Evolutionary conservation across 768 basidiomycete species (phyloP).

Genomic region (Nidularia pulvinata): DNA sequence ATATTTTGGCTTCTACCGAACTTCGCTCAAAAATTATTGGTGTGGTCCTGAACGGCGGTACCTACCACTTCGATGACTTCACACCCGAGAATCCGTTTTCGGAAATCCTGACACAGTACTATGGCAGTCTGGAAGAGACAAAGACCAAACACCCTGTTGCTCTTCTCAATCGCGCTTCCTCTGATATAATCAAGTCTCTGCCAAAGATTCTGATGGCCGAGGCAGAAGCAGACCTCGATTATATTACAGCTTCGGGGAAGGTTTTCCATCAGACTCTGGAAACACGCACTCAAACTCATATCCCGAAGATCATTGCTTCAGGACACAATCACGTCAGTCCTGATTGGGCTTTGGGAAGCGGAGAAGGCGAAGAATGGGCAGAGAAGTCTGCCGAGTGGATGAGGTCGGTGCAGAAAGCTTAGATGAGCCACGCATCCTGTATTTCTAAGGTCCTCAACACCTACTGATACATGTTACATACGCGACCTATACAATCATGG

Average conservation of each 20-base stretch:
- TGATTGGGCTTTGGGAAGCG: slow-evolving; percentile 45
- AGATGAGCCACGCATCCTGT: no score
- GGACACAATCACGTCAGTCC: slow-evolving; percentile 69
- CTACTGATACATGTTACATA: no score
- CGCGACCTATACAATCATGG: no score
- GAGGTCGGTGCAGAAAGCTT: no score
- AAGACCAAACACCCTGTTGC: slow-evolving; percentile 36
- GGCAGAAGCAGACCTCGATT: slow-evolving; percentile 53
- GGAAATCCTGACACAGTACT: slow-evolving; percentile 31
- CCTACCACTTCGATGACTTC: slow-evolving; percentile 32
- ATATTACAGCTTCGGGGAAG: slow-evolving; percentile 29
- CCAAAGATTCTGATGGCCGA: slow-evolving; percentile 50
- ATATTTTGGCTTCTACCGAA: slow-evolving; percentile 25
- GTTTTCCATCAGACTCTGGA: slow-evolving; percentile 31
- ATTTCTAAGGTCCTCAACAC: no score
- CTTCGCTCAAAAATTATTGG: slow-evolving; percentile 38
- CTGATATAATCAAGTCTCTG: slow-evolving; percentile 29
- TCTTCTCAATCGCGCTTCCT: slow-evolving; percentile 33
- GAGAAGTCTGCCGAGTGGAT: slow-evolving; percentile 43
- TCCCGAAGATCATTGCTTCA: slow-evolving; percentile 28
- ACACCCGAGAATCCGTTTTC: slow-evolving; percentile 17
- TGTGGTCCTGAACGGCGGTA: slow-evolving; percentile 42
- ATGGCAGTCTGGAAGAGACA: slow-evolving; percentile 31
- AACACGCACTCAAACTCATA: slow-evolving; percentile 31
- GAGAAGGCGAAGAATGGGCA: slow-evolving; percentile 65